Evolutionary conservation across 495 filamentous ascomycete species (phyloP).

Genomic region (Durotheca rogersii): DNA sequence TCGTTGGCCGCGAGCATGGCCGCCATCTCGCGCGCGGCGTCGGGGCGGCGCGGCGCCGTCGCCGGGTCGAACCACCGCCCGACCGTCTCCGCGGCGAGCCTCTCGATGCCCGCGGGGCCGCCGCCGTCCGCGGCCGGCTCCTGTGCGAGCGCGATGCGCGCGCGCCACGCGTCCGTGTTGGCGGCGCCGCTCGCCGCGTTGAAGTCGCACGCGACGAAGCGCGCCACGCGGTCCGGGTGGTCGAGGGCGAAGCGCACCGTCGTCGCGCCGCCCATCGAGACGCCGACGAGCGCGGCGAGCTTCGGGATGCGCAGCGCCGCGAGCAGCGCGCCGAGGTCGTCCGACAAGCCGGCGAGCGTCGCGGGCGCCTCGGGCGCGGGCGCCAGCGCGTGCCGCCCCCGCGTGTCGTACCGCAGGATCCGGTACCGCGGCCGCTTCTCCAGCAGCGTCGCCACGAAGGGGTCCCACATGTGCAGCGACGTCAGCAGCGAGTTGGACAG

Average conservation of each 20-base stretch:
- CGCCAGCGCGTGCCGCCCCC: constrained; percentile 60
- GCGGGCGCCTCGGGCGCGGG: constrained; percentile 40
- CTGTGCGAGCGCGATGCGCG: constrained; percentile 68
- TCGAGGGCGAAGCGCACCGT: constrained; percentile 67
- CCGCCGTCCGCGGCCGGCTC: constrained; percentile 54
- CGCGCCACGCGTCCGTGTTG: constrained; percentile 74
- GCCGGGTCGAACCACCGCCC: constrained; percentile 71
- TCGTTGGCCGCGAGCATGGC: constrained; percentile 63
- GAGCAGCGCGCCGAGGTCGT: constrained; percentile 62
- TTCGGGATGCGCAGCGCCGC: constrained; percentile 60
- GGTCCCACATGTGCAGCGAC: constrained; percentile 73
- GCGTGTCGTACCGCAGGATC: constrained; percentile 69
- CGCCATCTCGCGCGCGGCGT: constrained; percentile 51
- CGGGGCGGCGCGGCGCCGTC: constrained; percentile 52
- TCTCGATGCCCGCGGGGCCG: constrained; percentile 51
- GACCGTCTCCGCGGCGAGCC: constrained; percentile 67
- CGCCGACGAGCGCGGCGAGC: constrained; percentile 65
- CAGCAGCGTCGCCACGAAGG: constrained; percentile 61
- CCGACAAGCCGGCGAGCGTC: constrained; percentile 63
- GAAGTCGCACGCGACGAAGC: constrained; percentile 76
- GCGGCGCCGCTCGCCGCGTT: constrained; percentile 65
- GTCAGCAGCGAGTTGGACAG: constrained; percentile 76
- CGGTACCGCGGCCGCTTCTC: constrained; percentile 62
- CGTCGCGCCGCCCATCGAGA: constrained; percentile 76
- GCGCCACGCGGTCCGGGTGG: constrained; percentile 57